Base-by-base conservation (phyloP, 2,329 filamentous ascomycete species). In the Exophiala alcalophila region DNA sequence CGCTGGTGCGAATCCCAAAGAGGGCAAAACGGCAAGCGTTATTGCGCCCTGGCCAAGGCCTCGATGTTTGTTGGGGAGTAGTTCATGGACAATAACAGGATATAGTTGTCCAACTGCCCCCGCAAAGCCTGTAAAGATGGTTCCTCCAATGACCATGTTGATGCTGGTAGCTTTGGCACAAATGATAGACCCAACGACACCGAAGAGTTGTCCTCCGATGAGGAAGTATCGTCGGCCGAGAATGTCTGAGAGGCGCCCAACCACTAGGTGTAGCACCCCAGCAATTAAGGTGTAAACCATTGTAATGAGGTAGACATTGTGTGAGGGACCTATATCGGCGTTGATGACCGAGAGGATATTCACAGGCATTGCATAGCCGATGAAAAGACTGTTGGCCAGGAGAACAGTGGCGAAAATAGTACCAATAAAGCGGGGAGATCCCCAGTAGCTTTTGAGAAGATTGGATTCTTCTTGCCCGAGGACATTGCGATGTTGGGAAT, bases 41-140 rank as follows among this genome's bases (percentile, higher is more conserved):
- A 65, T 57, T 31, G 55, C 59, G 12, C 57, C 58, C 37, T 62
- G 62, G 15, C 59, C 62, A 12, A 56, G 37, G 33, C 61, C 58
- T 19, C 65, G 65, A 21, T 61, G 50, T 49, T 63, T 63, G 52
- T 65, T 68, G 10, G 64, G 63, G 7, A 67, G 61, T 15, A 69
- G 54, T 52, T 69, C 66, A 11, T 57, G 59, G 42, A 66, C 57
- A 25, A 66, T 59, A 29, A 62, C 63, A 40, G 58, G 59, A 57
- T 64, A 68, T 8, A 62, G 63, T 15, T 67, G 55, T 48, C 68
- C 65, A 4, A 60, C 59, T 5, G 65, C 53, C 6, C 59, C 61
- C 4, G 63, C 64, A 7, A 66, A 54, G 10, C 66, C 67, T 21
- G 59, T 54, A 25, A 69, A 57, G 16, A 60, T 59, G 37, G 56